These are phyloP conservation scores for Ramaria sp. DNA, from an alignment of 768 basidiomycete genomes.

Conservation along the genomic window DNA sequence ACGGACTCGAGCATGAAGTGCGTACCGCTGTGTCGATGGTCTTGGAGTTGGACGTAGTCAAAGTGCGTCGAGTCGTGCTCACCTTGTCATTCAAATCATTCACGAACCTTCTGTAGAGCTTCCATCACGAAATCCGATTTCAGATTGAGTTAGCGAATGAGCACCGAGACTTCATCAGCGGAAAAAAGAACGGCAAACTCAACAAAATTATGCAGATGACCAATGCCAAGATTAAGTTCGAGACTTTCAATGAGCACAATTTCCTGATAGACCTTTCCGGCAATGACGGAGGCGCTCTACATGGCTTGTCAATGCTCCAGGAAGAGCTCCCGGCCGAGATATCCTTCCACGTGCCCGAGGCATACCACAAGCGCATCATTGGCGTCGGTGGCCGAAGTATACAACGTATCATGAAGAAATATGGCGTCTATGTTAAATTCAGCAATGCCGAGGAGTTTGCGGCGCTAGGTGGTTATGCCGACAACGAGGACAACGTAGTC, in stretches of 20 bases:
- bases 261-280: slow-evolving; percentile 90
- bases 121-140: slow-evolving; percentile 96
- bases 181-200: slow-evolving; percentile 99
- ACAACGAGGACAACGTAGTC: slow-evolving; percentile 97
- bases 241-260: slow-evolving; percentile 94
- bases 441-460: slow-evolving; percentile 97
- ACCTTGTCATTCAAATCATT: background rate
- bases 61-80: slow-evolving; percentile 36
- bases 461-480: slow-evolving; percentile 85
- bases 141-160: slow-evolving; percentile 97
- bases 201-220: slow-evolving; percentile 99
- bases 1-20: slow-evolving; percentile 88
- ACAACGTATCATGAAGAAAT: slow-evolving; percentile 99
- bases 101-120: slow-evolving; percentile 39
- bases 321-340: slow-evolving; percentile 98
- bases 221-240: slow-evolving; percentile 97
- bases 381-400: slow-evolving; percentile 97
- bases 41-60: slow-evolving; percentile 84
- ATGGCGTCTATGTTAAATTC: slow-evolving; percentile 99
- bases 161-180: slow-evolving; percentile 96
- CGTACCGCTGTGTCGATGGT: slow-evolving; percentile 77
- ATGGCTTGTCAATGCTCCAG: slow-evolving; percentile 81
- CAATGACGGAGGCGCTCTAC: slow-evolving; percentile 68
- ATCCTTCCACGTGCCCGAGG: slow-evolving; percentile 96
- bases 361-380: slow-evolving; percentile 98